phyloP scores from a whole-genome alignment of 106 monocot genomes.

The Agapanthus africanus region DNA sequence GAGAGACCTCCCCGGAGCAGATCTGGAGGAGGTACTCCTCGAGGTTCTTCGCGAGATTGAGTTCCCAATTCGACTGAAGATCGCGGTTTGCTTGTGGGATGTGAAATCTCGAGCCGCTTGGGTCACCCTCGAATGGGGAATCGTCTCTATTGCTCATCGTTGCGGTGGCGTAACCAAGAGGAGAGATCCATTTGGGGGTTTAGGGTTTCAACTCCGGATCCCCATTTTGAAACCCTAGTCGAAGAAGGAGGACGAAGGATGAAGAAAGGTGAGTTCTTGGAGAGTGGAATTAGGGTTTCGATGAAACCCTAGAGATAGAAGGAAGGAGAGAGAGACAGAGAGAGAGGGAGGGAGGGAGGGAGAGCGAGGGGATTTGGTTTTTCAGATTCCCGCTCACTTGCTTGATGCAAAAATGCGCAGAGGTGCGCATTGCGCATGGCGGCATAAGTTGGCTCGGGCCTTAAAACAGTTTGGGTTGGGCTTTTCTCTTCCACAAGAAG shows the following conservation, averaged over 20 bases:
- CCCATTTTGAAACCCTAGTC: background rate
- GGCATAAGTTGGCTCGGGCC: no score
- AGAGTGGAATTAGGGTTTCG: background rate
- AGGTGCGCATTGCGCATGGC: background rate
- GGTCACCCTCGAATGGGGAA: constrained; percentile 6
- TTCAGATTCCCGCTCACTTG: background rate
- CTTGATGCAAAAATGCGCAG: background rate
- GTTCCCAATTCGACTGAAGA: constrained; percentile 72
- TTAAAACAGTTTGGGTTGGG: no score
- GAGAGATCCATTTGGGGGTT: constrained; percentile 14
- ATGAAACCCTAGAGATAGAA: background rate
- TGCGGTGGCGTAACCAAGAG: background rate
- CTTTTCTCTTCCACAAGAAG: no score
- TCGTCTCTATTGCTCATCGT: constrained; percentile 30
- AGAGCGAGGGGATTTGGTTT: background rate
- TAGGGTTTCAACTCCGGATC: background rate
- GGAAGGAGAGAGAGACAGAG: background rate
- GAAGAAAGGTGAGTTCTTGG: background rate
- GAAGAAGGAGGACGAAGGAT: background rate
- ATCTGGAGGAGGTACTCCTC: constrained; percentile 91
- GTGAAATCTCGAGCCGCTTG: constrained; percentile 13
- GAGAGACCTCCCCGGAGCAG: constrained; percentile 66
- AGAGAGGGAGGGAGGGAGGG: background rate
- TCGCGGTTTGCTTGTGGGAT: constrained; percentile 59
- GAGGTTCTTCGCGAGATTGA: constrained; percentile 67